Conservation (phyloP, 345 rosid species). For the Mercurialis annua region DNA sequence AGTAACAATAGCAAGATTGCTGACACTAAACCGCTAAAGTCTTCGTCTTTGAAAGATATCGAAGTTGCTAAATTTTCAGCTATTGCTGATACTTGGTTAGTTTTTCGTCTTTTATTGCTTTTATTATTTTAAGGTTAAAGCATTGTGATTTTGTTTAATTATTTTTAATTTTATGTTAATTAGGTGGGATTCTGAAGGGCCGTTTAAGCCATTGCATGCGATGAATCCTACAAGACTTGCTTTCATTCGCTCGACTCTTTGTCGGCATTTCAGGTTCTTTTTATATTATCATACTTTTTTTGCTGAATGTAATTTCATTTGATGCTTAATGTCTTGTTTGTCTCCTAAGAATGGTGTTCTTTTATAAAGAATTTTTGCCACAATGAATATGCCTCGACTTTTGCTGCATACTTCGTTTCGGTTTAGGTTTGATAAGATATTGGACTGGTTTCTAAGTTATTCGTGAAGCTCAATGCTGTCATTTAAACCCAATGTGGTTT, state of each 20-base stretch:
- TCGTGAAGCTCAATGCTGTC: background rate
- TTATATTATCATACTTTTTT: background rate
- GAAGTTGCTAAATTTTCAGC: slow-evolving; percentile 84
- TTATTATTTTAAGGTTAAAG: no score
- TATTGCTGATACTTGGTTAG: slow-evolving; percentile 76
- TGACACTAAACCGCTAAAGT: background rate
- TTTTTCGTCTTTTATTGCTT: background rate
- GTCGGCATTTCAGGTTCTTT: slow-evolving; percentile 72
- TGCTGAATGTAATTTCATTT: background rate
- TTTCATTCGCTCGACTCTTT: slow-evolving; percentile 86
- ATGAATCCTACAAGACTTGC: slow-evolving; percentile 89
- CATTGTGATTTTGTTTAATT: no score
- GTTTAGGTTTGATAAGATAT: slow-evolving; percentile 3
- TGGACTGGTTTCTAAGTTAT: background rate
- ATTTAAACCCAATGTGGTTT: background rate
- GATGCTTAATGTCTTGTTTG: background rate
- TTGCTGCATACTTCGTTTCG: background rate
- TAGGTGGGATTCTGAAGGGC: slow-evolving; percentile 96
- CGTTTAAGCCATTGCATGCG: slow-evolving; percentile 77
- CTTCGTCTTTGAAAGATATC: slow-evolving; percentile 58
- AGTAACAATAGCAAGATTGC: background rate
- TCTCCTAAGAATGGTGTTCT: background rate
- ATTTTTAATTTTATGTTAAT: background rate
- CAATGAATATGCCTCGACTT: background rate
- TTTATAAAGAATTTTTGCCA: no score